A percentile compares a stretch with the other conserved stretches of the same genome.
phyloP scores from a whole-genome alignment of 2,329 filamentous ascomycete species.

The Xylariaceae sp. region DNA sequence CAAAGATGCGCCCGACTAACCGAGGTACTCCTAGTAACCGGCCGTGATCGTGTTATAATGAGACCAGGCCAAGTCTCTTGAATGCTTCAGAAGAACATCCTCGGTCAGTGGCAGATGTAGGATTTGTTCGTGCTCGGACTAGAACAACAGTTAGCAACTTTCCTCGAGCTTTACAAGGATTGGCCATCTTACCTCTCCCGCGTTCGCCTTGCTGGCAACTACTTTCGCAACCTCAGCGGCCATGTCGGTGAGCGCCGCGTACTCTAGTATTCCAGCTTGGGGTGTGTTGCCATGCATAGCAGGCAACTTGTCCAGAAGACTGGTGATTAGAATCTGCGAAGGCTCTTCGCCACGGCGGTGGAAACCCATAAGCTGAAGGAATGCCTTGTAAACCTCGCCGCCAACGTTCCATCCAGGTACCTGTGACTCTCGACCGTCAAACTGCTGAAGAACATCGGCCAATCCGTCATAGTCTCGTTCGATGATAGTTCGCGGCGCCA shows the following conservation, averaged over 20 bases:
- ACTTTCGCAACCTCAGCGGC: slow-evolving; percentile 32
- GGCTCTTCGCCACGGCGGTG: slow-evolving; percentile 36
- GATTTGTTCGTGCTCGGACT: slow-evolving; percentile 32
- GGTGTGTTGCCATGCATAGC: slow-evolving; percentile 44
- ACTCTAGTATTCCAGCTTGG: slow-evolving; percentile 31
- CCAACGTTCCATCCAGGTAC: slow-evolving; percentile 73
- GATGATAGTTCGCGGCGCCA: slow-evolving; percentile 78
- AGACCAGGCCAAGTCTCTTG: slow-evolving; percentile 31
- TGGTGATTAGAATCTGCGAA: slow-evolving; percentile 47
- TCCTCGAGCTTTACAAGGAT: not conserved
- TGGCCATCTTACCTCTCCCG: slow-evolving; percentile 27
- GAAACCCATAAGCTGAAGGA: slow-evolving; percentile 47
- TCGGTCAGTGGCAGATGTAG: slow-evolving; percentile 32
- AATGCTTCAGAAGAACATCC: slow-evolving; percentile 33
- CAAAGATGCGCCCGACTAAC: not conserved
- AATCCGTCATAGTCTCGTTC: slow-evolving; percentile 72
- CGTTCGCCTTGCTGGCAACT: slow-evolving; percentile 29
- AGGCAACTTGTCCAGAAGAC: slow-evolving; percentile 51
- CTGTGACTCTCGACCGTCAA: slow-evolving; percentile 55
- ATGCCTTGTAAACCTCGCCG: slow-evolving; percentile 69
- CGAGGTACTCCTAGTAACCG: slow-evolving; percentile 21
- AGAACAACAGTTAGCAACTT: slow-evolving; percentile 18
- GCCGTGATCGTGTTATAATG: slow-evolving; percentile 31
- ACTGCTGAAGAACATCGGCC: slow-evolving; percentile 63
- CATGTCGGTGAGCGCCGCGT: slow-evolving; percentile 34